Evolutionary conservation across 2,329 filamentous ascomycete genomes (phyloP), one percentile per base, ranked within the genome.

Genomic region (Waltergamsia citrina): DNA sequence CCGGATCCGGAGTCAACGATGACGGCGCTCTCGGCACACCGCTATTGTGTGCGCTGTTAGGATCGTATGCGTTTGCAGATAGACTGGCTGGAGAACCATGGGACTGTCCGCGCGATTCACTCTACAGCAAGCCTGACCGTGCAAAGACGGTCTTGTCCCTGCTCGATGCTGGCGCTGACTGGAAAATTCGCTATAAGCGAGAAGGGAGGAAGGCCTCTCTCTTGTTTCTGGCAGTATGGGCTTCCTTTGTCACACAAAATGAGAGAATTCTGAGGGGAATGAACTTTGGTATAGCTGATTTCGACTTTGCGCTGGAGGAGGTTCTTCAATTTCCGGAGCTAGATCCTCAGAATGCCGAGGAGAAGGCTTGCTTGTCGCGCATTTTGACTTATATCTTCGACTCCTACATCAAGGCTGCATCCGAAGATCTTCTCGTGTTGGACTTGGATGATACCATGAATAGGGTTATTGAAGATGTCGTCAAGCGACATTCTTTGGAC

Each of bases 41-140:
- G 10, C 35, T 59, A 4, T 55, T 50, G 30, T 60, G 56, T 26
- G 50, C 56, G 6, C 41, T 61, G 3, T 40, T 55, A 3, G 58
- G 58, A 2, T 45, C 46, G 5, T 39, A 44, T 18, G 49, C 51
- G 3, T 41, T 50, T 32, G 4, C 54, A 38, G 51, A 29, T 22
- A 18, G 35, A 35, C 11, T 31, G 6, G 8, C 8, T 22, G 19
- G 15, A 7, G 14, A 8, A 18, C 12, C 27, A 11, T 17, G 11
- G 27, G 4, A 12, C n/a, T 15, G 8, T 25, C 50, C 1, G 40
- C 53, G 9, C 27, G 40, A 12, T 27, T 28, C 2, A 22, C 32
- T 2, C 34, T 24, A 33, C 20, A 16, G 9, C 4, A 33, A 33
- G 10, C 19, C 25, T 4, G 33, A 45, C 14, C 44, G 42, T 10